Evolutionary conservation across 352 stramenopile species (phyloP).

Genomic region (Phytophthora melonis): DNA sequence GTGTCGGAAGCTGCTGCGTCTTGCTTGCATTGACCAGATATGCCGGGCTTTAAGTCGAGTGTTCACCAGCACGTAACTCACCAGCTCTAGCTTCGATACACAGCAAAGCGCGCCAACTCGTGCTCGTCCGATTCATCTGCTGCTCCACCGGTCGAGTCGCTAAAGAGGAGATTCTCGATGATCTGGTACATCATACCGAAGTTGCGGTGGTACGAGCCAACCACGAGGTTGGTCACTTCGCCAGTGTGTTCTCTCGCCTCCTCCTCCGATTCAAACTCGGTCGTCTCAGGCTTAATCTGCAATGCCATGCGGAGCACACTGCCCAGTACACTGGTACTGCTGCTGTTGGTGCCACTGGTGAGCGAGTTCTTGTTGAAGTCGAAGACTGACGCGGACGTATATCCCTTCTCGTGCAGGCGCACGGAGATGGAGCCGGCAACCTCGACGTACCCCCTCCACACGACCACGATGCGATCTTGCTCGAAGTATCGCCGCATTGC

Average conservation of each 20-base stretch:
- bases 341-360: neutral
- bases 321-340: conserved; percentile 8
- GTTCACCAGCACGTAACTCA: too few species aligned
- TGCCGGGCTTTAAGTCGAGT: too few species aligned
- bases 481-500: conserved; percentile 41
- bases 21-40: too few species aligned
- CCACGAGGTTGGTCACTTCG: conserved; percentile 57
- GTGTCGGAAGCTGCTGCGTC: too few species aligned
- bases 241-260: conserved; percentile 38
- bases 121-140: conserved; percentile 11
- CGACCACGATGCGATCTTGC: conserved; percentile 27
- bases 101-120: conserved; percentile 22
- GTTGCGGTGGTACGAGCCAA: conserved; percentile 55
- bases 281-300: conserved; percentile 38
- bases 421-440: conserved; percentile 41
- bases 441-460: conserved; percentile 52
- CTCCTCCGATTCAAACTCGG: conserved; percentile 24
- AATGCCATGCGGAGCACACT: conserved; percentile 34
- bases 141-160: conserved; percentile 30
- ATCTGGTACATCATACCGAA: conserved; percentile 54
- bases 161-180: conserved; percentile 47
- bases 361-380: conserved; percentile 22
- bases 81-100: conserved; percentile 12
- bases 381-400: conserved; percentile 22
- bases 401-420: conserved; percentile 47